Base-by-base conservation (phyloP, 2,329 filamentous ascomycete genomes). In the Aquanectria penicillioides region DNA sequence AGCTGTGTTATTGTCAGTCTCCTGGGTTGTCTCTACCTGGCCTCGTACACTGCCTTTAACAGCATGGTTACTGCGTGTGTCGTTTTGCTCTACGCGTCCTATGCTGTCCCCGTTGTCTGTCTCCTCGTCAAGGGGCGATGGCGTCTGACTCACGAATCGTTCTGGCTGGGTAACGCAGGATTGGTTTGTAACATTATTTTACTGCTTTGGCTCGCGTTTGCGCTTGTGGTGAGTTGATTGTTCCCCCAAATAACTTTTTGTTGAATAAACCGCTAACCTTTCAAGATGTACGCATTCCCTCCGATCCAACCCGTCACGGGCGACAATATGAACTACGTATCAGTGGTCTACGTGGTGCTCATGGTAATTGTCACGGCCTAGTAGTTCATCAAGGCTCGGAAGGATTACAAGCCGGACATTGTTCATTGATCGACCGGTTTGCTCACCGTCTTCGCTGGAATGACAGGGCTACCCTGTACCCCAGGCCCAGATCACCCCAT, bases 31-130 rank as follows among this genome's bases (percentile, higher is more conserved):
- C 20, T 57, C 1, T 52, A 51, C n/a, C 25, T 57, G 25, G 38
- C 40, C 3, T 57, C 54, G 2, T 34, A 26, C 6, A 49, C 54
- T 1, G 54, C 54, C 3, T 52, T 57, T n/a, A 57, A 57, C 18
- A 55, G 52, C 11, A 44, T 50, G 46, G 47, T 59, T 10, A 54
- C 57, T 1, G 44, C 49, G 2, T 59, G 57, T 13, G 46, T 59
- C 25, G 51, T 59, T 5, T 38, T 59, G 13, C 44, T 52, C 3
- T 59, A 59, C 28, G 26, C 44, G 5, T 59, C 51, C 3, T 56
- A 56, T 13, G 38, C 44, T 5, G 34, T 56, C 12, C 57, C 57
- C 4, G 18, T 46, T 7, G 43, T 46, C 9, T 50, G 29, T 18
- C 31, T 59, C 7, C 43, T 59, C 20, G 15, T 56, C 18, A 38